Evolutionary conservation across 163 green algal genomes (phyloP).

Genomic region (Prototheca stagnorum): DNA sequence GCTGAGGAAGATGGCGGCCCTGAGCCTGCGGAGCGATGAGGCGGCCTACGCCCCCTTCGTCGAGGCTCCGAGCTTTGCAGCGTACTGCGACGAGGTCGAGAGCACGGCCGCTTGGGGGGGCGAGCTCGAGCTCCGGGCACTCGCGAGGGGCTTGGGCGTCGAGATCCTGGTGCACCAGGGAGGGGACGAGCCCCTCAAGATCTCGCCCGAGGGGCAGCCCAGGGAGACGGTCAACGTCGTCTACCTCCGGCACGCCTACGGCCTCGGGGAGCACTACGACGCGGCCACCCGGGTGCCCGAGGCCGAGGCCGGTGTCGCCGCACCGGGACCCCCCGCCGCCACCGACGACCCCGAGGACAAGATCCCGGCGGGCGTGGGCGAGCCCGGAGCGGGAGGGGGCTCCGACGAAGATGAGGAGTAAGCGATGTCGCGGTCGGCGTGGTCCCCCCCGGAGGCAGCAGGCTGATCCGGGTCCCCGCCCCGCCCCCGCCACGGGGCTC

Average conservation of each 20-base stretch:
- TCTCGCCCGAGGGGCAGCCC: too few relatives aligned
- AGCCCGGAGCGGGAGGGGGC: too few relatives aligned
- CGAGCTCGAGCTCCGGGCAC: slow-evolving; percentile 76
- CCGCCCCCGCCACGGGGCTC: too few relatives aligned
- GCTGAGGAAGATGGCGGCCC: slow-evolving; percentile 50
- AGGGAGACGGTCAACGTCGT: slow-evolving; percentile 46
- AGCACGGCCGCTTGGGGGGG: slow-evolving; percentile 78
- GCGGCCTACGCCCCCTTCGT: slow-evolving; percentile 76
- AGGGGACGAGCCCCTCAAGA: slow-evolving; percentile 28
- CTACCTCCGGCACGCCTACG: slow-evolving; percentile 83
- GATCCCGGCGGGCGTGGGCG: too few relatives aligned
- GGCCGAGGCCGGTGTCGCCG: too few relatives aligned
- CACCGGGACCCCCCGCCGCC: too few relatives aligned
- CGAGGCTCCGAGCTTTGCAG: slow-evolving; percentile 27
- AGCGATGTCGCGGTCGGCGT: too few relatives aligned
- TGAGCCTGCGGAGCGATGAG: slow-evolving; percentile 58
- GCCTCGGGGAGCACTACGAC: slow-evolving; percentile 95
- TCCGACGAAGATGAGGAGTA: too few relatives aligned
- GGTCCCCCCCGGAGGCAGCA: too few relatives aligned
- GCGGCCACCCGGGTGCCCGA: too few relatives aligned
- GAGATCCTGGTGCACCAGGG: slow-evolving; percentile 46
- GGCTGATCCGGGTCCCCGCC: too few relatives aligned
- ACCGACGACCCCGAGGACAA: too few relatives aligned
- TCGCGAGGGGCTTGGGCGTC: slow-evolving; percentile 45
- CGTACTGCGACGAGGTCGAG: slow-evolving; percentile 69